Percentiles rank a stretch among this genome's conserved stretches.
Evolutionary conservation across 1,284 basidiomycete genomes (phyloP).

Genomic region (Ustanciosporium gigantosporum): DNA sequence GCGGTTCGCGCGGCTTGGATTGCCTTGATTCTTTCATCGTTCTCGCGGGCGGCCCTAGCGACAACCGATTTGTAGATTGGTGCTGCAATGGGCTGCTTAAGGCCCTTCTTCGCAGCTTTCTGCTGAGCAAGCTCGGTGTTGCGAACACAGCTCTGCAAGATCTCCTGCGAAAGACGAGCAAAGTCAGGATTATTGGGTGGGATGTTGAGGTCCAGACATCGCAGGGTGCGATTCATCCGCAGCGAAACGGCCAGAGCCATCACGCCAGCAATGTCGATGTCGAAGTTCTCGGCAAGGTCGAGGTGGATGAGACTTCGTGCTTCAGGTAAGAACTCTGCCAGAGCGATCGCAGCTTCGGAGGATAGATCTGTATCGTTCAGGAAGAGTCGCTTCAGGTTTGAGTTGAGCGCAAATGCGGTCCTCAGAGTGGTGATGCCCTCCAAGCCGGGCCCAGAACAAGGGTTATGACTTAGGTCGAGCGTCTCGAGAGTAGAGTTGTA

Average conservation of each 20-base stretch:
- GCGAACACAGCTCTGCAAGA: constrained; percentile 77
- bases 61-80: constrained; percentile 55
- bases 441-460: constrained; percentile 81
- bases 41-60: constrained; percentile 43
- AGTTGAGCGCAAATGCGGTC: constrained; percentile 89
- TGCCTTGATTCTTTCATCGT: constrained; percentile 41
- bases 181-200: constrained; percentile 82
- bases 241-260: constrained; percentile 86
- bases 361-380: constrained; percentile 80
- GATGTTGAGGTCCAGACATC: constrained; percentile 91
- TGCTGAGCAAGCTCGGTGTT: constrained; percentile 50
- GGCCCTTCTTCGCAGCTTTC: constrained; percentile 33
- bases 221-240: constrained; percentile 77
- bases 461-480: constrained; percentile 88
- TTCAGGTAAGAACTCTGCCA: constrained; percentile 95
- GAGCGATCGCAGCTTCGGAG: constrained; percentile 84
- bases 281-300: constrained; percentile 61
- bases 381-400: constrained; percentile 87
- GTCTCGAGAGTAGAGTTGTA: constrained; percentile 93
- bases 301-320: constrained; percentile 83
- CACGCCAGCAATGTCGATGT: constrained; percentile 83
- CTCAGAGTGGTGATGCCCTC: constrained; percentile 70
- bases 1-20: constrained; percentile 26
- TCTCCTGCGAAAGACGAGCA: constrained; percentile 66
- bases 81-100: constrained; percentile 48